Conservation (phyloP, 2,329 filamentous ascomycete genomes). For the Phaeosphaeria sp. region DNA sequence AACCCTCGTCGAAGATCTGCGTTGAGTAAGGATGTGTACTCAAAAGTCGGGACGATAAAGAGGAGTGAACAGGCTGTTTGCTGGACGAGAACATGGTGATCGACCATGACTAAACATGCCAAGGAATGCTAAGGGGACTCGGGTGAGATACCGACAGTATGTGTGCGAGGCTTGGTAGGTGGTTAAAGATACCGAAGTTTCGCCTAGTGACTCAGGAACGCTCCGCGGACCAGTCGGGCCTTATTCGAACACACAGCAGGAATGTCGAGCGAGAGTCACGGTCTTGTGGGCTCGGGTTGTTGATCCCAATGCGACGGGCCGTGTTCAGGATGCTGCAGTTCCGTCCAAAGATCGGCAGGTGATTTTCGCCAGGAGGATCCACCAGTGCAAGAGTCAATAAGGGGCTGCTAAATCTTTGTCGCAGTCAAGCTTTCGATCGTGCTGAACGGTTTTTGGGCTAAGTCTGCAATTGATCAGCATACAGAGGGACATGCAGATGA, state of each 20-base stretch:
- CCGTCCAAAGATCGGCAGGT: not conserved
- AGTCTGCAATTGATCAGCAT: not conserved
- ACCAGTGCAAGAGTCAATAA: not conserved
- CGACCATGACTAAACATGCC: too few species aligned
- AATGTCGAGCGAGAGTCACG: not conserved
- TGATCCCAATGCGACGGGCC: not conserved
- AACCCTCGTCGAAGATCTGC: too few species aligned
- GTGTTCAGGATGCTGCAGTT: not conserved
- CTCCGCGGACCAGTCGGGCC: not conserved
- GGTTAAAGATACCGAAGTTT: too few species aligned
- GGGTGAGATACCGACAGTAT: too few species aligned
- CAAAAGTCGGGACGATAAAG: too few species aligned
- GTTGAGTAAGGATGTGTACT: too few species aligned
- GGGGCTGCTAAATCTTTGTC: not conserved
- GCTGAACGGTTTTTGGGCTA: not conserved
- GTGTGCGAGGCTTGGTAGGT: too few species aligned
- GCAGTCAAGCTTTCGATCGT: not conserved
- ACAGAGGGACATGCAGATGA: not conserved
- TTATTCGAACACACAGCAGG: not conserved
- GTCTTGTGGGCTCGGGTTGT: not conserved
- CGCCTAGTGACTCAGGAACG: too few species aligned
- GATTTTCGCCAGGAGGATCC: not conserved
- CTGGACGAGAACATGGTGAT: too few species aligned
- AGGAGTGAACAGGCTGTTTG: too few species aligned
- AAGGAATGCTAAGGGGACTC: too few species aligned